These are phyloP conservation scores for Phytophthora macrochlamydospora DNA, from an alignment of 352 stramenopile species.

Conservation along the genomic window DNA sequence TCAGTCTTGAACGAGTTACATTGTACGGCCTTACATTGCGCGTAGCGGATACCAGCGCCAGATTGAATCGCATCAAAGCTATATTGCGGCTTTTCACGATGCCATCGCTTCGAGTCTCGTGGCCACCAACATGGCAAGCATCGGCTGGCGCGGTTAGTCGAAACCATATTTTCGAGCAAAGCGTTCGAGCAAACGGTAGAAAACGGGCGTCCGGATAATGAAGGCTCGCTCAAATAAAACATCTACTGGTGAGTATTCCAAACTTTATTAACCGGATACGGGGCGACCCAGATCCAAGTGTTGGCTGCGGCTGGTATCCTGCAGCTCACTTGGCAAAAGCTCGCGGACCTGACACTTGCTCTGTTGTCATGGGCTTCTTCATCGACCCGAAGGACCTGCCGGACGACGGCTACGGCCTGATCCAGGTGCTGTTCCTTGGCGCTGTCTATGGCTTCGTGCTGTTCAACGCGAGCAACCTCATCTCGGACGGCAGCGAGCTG, in stretches of 20 bases:
- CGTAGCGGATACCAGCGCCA: too few species aligned
- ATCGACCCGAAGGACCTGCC: slow-evolving; percentile 89
- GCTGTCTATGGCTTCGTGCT: slow-evolving; percentile 97
- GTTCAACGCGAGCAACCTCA: slow-evolving; percentile 96
- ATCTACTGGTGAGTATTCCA: too few species aligned
- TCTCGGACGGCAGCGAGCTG: slow-evolving; percentile 98
- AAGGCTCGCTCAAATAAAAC: neutral
- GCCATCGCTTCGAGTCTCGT: neutral
- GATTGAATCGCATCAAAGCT: too few species aligned
- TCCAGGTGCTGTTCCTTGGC: slow-evolving; percentile 95
- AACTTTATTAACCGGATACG: too few species aligned
- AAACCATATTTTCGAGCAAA: slow-evolving; percentile 5
- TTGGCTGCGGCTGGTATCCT: too few species aligned
- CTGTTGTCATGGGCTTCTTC: slow-evolving; percentile 49
- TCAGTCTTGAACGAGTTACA: neutral
- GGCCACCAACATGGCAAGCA: neutral
- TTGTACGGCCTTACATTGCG: neutral
- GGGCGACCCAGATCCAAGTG: too few species aligned
- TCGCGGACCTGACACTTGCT: slow-evolving; percentile 27
- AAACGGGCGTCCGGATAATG: slow-evolving; percentile 11
- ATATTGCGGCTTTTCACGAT: neutral
- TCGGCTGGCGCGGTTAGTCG: neutral
- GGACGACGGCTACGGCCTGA: slow-evolving; percentile 73
- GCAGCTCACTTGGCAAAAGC: slow-evolving; percentile 39
- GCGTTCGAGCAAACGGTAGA: slow-evolving; percentile 30